Conservation (phyloP, 805 yeast species). For the Pichia paraexigua region DNA sequence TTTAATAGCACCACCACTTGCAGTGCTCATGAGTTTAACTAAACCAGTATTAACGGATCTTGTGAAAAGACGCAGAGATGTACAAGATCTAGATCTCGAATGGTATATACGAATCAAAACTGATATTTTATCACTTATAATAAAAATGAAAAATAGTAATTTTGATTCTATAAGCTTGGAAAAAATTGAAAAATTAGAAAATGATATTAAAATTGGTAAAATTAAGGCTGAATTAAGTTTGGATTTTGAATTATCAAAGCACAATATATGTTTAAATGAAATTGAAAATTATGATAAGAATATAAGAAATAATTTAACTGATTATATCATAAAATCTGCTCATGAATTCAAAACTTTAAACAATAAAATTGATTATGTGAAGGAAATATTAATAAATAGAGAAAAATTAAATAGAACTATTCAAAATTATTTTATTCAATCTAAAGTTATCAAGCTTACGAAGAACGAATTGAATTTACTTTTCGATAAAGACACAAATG, state of each 20-base stretch:
- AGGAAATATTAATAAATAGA: constrained; percentile 19
- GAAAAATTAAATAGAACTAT: constrained; percentile 20
- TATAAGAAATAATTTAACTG: constrained; percentile 14
- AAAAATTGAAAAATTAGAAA: constrained; percentile 15
- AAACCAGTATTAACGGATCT: constrained; percentile 13
- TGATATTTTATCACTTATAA: constrained; percentile 13
- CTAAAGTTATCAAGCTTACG: constrained; percentile 18
- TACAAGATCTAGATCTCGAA: constrained; percentile 25
- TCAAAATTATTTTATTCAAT: constrained; percentile 16
- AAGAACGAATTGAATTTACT: constrained; percentile 19
- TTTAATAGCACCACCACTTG: not conserved
- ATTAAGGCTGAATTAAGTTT: constrained; percentile 15
- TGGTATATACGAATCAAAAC: constrained; percentile 18
- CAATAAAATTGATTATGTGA: constrained; percentile 16
- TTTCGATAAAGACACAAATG: constrained; percentile 22
- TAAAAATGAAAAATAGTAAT: constrained; percentile 13
- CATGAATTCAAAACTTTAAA: constrained; percentile 16
- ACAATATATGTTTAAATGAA: constrained; percentile 12
- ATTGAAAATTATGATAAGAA: constrained; percentile 14
- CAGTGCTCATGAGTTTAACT: not conserved
- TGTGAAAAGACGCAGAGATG: constrained; percentile 23
- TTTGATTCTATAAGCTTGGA: constrained; percentile 11
- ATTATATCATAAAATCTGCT: constrained; percentile 16
- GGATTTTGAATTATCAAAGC: constrained; percentile 17
- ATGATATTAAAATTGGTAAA: constrained; percentile 13